These are phyloP conservation scores for Dioscorea cayenensis DNA, from an alignment of 116 monocot genomes.

Conservation along the genomic window DNA sequence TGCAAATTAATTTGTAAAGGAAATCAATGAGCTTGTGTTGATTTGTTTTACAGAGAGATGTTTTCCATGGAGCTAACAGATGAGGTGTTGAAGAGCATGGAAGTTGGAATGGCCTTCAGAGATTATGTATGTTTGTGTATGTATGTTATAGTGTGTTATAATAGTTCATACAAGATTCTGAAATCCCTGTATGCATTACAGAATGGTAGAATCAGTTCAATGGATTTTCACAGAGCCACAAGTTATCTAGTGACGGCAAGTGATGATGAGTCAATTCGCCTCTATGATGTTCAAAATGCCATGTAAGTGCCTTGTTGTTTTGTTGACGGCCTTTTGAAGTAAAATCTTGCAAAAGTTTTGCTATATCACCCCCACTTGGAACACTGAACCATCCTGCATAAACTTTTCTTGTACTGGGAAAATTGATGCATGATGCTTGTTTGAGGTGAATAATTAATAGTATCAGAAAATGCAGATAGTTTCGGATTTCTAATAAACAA, in stretches of 20 bases:
- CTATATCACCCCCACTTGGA: too few relatives aligned
- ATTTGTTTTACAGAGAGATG: conserved; percentile 24
- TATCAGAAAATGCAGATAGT: too few relatives aligned
- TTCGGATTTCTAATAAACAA: too few relatives aligned
- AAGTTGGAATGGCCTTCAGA: conserved; percentile 93
- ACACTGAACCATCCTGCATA: too few relatives aligned
- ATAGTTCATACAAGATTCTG: not conserved
- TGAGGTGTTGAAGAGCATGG: conserved; percentile 94
- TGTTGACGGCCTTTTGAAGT: not conserved
- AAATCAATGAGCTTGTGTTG: not conserved
- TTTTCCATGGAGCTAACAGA: conserved; percentile 78
- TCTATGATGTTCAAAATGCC: conserved; percentile 89
- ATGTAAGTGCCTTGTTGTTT: conserved; percentile 33
- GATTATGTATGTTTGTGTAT: conserved; percentile 53
- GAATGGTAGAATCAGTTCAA: conserved; percentile 97
- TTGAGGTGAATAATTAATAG: too few relatives aligned
- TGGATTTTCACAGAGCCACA: conserved; percentile 86
- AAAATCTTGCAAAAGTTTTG: not conserved
- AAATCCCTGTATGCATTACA: conserved; percentile 12
- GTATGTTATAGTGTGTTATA: not conserved
- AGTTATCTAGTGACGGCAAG: conserved; percentile 92
- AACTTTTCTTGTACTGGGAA: too few relatives aligned
- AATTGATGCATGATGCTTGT: too few relatives aligned
- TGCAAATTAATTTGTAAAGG: not conserved
- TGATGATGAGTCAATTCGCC: conserved; percentile 97